Conservation (phyloP, 257 asterid species). For the Echium plantagineum region DNA sequence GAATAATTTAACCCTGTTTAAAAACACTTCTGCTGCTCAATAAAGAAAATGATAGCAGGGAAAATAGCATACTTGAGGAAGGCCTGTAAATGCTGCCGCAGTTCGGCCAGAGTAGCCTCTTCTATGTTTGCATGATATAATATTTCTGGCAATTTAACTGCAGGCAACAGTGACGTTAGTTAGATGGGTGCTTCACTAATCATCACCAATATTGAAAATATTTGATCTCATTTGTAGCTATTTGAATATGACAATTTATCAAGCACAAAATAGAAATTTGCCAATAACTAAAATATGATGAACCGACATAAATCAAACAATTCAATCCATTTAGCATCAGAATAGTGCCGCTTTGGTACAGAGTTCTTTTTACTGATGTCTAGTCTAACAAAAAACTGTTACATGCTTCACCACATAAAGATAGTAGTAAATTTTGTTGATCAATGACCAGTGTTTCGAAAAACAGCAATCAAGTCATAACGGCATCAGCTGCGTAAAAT, state of each 20-base stretch:
- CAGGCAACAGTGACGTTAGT: slow-evolving; percentile 9
- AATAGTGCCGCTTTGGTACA: no score
- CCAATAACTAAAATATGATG: no score
- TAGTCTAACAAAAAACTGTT: no score
- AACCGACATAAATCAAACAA: no score
- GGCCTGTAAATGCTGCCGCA: slow-evolving; percentile 40
- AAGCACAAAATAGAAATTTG: no score
- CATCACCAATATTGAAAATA: no score
- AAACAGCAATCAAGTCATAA: not conserved
- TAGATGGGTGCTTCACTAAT: not conserved
- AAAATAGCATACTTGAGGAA: slow-evolving; percentile 39
- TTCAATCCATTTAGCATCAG: no score
- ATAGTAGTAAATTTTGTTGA: not conserved
- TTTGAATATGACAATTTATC: no score
- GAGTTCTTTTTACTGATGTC: no score
- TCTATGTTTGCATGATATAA: slow-evolving; percentile 34
- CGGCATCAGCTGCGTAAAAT: not conserved
- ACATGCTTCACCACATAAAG: no score
- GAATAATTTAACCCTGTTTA: not conserved
- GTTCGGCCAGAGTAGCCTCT: slow-evolving; percentile 28
- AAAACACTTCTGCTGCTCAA: not conserved
- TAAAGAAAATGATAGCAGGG: not conserved
- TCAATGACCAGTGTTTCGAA: no score
- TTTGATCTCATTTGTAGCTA: no score
- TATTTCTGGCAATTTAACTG: slow-evolving; percentile 72